These are phyloP conservation scores for Apiosordaria backusii DNA, from an alignment of 495 filamentous ascomycete species.

Conservation along the genomic window DNA sequence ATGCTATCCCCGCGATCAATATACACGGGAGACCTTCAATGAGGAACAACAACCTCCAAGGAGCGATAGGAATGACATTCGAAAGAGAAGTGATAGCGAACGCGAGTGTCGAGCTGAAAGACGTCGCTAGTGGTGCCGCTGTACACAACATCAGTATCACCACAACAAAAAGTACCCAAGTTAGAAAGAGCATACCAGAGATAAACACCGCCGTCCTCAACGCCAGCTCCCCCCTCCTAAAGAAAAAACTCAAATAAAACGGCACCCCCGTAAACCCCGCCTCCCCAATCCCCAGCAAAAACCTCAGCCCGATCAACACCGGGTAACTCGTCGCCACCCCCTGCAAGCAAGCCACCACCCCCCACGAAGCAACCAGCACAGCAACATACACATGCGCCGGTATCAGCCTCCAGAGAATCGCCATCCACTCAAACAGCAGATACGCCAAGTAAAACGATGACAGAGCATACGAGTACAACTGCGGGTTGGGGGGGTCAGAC, in stretches of 20 bases:
- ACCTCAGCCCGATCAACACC: conserved; percentile 61
- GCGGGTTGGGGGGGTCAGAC: conserved; percentile 59
- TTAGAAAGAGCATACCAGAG: conserved; percentile 52
- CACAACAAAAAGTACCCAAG: conserved; percentile 39
- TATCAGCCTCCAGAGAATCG: conserved; percentile 70
- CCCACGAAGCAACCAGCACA: conserved; percentile 65
- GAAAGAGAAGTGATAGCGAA: conserved; percentile 71
- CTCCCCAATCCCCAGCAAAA: conserved; percentile 68
- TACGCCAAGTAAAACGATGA: conserved; percentile 74
- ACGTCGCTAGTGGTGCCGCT: conserved; percentile 78
- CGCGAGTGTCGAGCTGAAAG: conserved; percentile 78
- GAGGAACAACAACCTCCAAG: conserved; percentile 81
- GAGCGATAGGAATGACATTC: conserved; percentile 57
- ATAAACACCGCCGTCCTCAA: conserved; percentile 79
- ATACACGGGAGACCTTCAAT: conserved; percentile 81
- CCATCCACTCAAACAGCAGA: conserved; percentile 67
- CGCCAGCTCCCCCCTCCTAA: conserved; percentile 75
- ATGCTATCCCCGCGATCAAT: conserved; percentile 64
- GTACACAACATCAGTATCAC: neutral
- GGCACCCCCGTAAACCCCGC: conserved; percentile 75
- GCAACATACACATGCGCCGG: conserved; percentile 58
- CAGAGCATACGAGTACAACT: conserved; percentile 74
- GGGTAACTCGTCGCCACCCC: conserved; percentile 67
- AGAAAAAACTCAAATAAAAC: conserved; percentile 83
- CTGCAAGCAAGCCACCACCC: conserved; percentile 68